phyloP scores from a whole-genome alignment of 2,329 filamentous ascomycete species.

The Colletotrichum brevisporum region DNA sequence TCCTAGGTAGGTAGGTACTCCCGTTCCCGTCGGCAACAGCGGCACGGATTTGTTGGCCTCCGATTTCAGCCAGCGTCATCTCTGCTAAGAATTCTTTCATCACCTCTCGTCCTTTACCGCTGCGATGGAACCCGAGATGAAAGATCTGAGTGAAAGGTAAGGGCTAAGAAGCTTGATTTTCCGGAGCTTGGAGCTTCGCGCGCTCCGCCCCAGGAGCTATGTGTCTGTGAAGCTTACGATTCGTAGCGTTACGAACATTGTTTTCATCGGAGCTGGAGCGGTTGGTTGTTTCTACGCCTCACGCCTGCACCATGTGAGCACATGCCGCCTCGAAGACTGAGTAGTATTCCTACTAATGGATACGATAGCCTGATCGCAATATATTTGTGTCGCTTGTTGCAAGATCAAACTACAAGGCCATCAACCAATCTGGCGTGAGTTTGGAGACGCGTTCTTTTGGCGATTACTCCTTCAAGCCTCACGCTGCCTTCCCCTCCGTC shows the following conservation, averaged over 20 bases:
- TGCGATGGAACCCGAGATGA: constrained; percentile 9
- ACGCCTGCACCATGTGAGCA: constrained; percentile 70
- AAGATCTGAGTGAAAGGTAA: constrained; percentile 20
- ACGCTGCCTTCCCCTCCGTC: constrained; percentile 74
- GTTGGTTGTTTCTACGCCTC: constrained; percentile 82
- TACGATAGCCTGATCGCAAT: constrained; percentile 60
- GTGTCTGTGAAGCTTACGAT: not conserved
- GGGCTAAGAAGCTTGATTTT: not conserved
- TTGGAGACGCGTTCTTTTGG: constrained; percentile 78
- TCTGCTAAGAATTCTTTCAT: not conserved
- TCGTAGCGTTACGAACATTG: constrained; percentile 65
- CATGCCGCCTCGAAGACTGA: constrained; percentile 8
- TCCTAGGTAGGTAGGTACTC: too few species aligned
- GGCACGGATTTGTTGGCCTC: too few species aligned
- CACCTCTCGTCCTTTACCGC: not conserved
- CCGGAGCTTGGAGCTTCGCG: too few species aligned
- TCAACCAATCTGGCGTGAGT: constrained; percentile 72
- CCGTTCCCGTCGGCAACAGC: too few species aligned
- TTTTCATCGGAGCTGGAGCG: constrained; percentile 79
- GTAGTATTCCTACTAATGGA: constrained; percentile 24
- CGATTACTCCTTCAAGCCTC: constrained; percentile 73
- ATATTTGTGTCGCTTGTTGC: constrained; percentile 78
- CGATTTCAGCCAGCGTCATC: too few species aligned
- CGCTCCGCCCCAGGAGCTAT: not conserved
- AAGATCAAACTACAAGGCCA: constrained; percentile 79